phyloP scores from a whole-genome alignment of 78 protist species.

The Mastigamoeba balamuthi region DNA sequence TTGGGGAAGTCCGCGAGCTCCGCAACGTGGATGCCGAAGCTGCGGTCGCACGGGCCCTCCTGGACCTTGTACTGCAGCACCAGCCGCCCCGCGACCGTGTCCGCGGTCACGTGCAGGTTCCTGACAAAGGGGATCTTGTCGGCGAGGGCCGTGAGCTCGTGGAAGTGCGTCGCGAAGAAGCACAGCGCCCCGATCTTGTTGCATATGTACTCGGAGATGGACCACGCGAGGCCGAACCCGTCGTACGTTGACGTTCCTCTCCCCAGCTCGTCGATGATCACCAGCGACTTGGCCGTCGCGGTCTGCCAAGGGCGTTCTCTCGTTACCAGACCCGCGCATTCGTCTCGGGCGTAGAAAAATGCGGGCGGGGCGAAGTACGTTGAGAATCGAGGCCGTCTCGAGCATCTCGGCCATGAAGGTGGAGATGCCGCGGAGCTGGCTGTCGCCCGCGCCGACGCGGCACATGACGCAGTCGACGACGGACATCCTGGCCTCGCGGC shows the following conservation, averaged over 20 bases:
- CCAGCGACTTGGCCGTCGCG: conserved; percentile 72
- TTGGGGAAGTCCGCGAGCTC: conserved; percentile 62
- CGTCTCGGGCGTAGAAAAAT: neutral
- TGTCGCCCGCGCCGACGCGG: conserved; percentile 96
- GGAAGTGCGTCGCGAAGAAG: conserved; percentile 96
- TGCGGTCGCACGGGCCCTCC: conserved; percentile 73
- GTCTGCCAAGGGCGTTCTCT: neutral
- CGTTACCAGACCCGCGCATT: neutral
- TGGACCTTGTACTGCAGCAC: conserved; percentile 43
- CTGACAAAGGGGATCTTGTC: conserved; percentile 13
- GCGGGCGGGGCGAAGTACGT: neutral
- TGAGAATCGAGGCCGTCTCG: conserved; percentile 86
- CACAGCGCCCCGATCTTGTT: conserved; percentile 38
- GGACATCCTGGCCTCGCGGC: conserved; percentile 34
- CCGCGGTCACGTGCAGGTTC: conserved; percentile 67
- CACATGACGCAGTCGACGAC: conserved; percentile 77
- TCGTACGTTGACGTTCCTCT: conserved; percentile 98
- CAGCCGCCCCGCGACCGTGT: conserved; percentile 5
- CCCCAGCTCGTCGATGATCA: conserved; percentile 98
- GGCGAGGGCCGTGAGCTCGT: conserved; percentile 71
- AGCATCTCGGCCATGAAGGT: conserved; percentile 99
- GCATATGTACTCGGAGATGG: conserved; percentile 78
- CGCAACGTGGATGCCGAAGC: conserved; percentile 91
- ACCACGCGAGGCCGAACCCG: conserved; percentile 97
- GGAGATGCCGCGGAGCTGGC: conserved; percentile 82